Conservation (phyloP, 2,329 filamentous ascomycete genomes). For the Teratosphaeria pseudoeucalypti region DNA sequence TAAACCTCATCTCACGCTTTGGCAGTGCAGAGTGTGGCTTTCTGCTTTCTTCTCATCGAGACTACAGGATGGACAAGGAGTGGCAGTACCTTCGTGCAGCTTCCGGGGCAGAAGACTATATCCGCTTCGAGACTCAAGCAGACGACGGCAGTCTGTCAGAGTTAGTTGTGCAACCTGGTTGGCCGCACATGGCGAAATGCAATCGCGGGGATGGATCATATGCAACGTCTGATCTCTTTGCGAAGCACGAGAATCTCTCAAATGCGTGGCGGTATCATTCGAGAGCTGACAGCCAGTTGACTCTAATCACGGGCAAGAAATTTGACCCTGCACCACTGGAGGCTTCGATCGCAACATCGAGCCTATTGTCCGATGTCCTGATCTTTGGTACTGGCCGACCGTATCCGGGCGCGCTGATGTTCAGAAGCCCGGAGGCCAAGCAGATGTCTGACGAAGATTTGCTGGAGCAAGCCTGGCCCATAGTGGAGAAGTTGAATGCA, state of each 20-base stretch:
- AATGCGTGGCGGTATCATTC: conserved; percentile 54
- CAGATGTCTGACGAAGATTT: conserved; percentile 28
- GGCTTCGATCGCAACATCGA: conserved; percentile 39
- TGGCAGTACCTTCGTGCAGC: conserved; percentile 50
- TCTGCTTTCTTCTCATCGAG: conserved; percentile 50
- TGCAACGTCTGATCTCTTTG: conserved; percentile 54
- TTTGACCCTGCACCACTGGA: conserved; percentile 56
- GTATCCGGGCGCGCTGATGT: conserved; percentile 48
- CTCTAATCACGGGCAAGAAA: conserved; percentile 57
- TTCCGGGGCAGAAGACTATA: conserved; percentile 18
- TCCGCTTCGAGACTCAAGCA: conserved; percentile 38
- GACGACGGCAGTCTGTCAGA: conserved; percentile 37
- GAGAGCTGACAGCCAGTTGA: conserved; percentile 51
- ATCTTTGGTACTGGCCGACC: conserved; percentile 51
- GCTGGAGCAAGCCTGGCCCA: conserved; percentile 32
- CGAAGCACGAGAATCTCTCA: conserved; percentile 39
- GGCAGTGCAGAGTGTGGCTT: conserved; percentile 59
- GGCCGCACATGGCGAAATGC: conserved; percentile 50
- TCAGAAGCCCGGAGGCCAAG: conserved; percentile 29
- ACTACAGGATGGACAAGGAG: conserved; percentile 44
- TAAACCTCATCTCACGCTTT: conserved; percentile 52
- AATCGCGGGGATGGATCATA: conserved; percentile 52
- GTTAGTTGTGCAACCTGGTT: conserved; percentile 44
- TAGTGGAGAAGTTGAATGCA: conserved; percentile 39
- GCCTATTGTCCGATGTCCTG: conserved; percentile 43